Base-by-base conservation (phyloP, 148 eudicot species). In the Camellia japonica region DNA sequence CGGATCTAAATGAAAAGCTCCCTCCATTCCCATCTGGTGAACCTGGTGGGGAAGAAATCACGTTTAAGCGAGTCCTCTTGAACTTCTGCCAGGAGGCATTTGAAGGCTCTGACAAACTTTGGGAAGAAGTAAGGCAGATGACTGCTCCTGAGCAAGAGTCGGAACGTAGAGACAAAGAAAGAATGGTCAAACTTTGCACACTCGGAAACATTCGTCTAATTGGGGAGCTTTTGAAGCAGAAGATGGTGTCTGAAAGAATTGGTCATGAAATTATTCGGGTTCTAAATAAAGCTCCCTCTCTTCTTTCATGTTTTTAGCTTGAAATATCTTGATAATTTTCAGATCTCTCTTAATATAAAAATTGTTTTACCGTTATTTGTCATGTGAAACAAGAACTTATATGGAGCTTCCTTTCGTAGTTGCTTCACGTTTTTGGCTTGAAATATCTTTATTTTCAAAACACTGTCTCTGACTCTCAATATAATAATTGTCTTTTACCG, bases 221-320 rank as follows among this genome's bases (percentile, higher is more conserved):
- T 88, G 99, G 99, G 23, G 99, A 97, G 89, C 99, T 97, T 85
- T 68, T 94, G 83, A 97, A 94, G 90, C 99, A 97, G 85, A 94
- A 88, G 85, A 97, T 97, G 99, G 98, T 97, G 19, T 94, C 95
- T 42, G 98, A 97, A 84, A 97, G 82, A 90, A 92, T 94, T 79
- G 98, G 91, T 79, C 99, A 94, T 87, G 98, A 97, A 83, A 91
- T 97, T 80, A 94, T 91, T 80, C 95, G 90, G 99, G 99, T 96
- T 81, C 67, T 77, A 19, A n/a, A 38, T 63, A 61, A 12, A 62
- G 55, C 69, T 62, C 2, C 13, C 52, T 62, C 78, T 79, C 15
- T 49, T 38, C 18, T 69, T 16, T 55, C 41, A 7, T 49, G n/a
- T 49, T 20, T 54, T 41, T 46, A 4, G 23, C 16, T 49, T 69